Conservation (phyloP, 176 grass and related monocot genomes). For the Echinochloa phyllopogon region DNA sequence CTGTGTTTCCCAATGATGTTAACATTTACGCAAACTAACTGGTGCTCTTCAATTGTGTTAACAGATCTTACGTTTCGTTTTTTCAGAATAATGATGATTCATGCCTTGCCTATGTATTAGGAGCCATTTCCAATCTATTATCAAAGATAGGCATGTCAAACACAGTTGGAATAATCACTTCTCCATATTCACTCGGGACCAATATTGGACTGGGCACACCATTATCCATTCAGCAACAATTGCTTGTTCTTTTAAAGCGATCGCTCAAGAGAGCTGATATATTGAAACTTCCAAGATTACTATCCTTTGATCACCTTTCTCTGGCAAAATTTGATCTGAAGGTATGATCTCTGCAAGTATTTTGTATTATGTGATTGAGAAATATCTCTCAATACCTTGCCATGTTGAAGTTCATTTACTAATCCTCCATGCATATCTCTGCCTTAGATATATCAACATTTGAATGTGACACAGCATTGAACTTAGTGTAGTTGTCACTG, state of each 20-base stretch:
- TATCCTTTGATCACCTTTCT: slow-evolving; percentile 79
- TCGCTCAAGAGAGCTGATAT: slow-evolving; percentile 91
- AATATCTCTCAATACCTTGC: slow-evolving; percentile 3
- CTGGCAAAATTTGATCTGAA: slow-evolving; percentile 93
- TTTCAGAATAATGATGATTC: slow-evolving; percentile 95
- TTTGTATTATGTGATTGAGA: slow-evolving; percentile 14
- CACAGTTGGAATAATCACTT: slow-evolving; percentile 72
- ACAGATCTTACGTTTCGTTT: slow-evolving; percentile 28
- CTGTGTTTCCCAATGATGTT: neutral
- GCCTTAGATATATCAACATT: slow-evolving; percentile 15
- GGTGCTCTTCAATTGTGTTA: slow-evolving; percentile 19
- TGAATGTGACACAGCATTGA: neutral
- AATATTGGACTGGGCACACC: slow-evolving; percentile 81
- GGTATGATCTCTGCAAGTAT: slow-evolving; percentile 52
- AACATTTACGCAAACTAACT: neutral
- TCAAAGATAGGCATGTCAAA: slow-evolving; percentile 84
- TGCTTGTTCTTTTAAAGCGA: slow-evolving; percentile 90
- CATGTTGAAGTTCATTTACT: slow-evolving; percentile 4
- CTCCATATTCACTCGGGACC: slow-evolving; percentile 78
- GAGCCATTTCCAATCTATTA: slow-evolving; percentile 86
- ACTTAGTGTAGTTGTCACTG: neutral
- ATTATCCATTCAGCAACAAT: slow-evolving; percentile 78
- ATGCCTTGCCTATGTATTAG: slow-evolving; percentile 91
- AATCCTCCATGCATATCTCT: neutral
- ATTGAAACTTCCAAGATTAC: slow-evolving; percentile 79